Conservation (phyloP, 768 basidiomycete genomes). For the Sistotremastrum niveocremeum region DNA sequence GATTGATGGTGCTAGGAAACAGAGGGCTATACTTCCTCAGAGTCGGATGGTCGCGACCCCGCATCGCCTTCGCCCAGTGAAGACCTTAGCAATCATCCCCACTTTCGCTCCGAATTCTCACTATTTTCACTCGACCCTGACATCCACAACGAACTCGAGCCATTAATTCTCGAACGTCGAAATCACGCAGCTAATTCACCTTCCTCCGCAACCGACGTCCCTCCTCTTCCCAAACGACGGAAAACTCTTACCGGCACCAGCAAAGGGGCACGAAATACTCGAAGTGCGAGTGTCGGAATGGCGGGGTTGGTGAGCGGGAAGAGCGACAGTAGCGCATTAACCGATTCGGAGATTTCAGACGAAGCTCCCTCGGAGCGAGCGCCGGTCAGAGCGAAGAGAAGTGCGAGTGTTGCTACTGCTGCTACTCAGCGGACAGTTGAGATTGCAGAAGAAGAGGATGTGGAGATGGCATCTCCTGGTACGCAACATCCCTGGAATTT, state of each 20-base stretch:
- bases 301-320: slow-evolving; percentile 71
- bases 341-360: slow-evolving; percentile 62
- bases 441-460: too few relatives aligned
- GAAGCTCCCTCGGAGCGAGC: slow-evolving; percentile 20
- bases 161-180: slow-evolving; percentile 47
- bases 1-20: slow-evolving; percentile 22
- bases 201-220: slow-evolving; percentile 40
- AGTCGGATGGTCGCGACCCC: slow-evolving; percentile 30
- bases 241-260: slow-evolving; percentile 21
- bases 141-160: slow-evolving; percentile 32
- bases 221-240: slow-evolving; percentile 29
- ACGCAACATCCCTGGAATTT: too few relatives aligned
- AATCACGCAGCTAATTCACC: slow-evolving; percentile 48
- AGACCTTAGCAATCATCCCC: slow-evolving; percentile 55
- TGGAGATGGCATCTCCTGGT: too few relatives aligned
- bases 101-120: slow-evolving; percentile 59
- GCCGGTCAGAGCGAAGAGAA: too few relatives aligned
- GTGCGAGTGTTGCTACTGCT: too few relatives aligned
- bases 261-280: slow-evolving; percentile 34
- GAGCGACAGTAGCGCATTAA: slow-evolving; percentile 74
- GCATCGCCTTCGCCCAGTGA: slow-evolving; percentile 55
- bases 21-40: slow-evolving; percentile 24
- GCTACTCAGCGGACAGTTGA: too few relatives aligned
- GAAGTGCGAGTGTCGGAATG: slow-evolving; percentile 35
- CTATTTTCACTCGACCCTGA: slow-evolving; percentile 39